Evolutionary conservation across 2,329 filamentous ascomycete species (phyloP).

Genomic region (Chaetomiaceae sp.): DNA sequence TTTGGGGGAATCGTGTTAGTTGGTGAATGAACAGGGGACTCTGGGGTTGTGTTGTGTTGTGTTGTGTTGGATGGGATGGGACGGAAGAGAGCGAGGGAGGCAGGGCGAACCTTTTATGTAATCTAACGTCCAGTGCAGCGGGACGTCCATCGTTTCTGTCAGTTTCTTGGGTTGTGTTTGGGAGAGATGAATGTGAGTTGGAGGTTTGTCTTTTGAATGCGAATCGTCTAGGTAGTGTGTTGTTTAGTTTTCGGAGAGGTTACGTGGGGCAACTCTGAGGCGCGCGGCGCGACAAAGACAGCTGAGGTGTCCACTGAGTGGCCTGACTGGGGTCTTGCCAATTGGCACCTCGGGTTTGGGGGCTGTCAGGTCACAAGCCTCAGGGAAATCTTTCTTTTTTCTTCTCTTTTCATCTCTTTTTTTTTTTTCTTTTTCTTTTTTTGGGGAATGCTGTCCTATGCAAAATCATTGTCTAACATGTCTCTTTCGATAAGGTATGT

Average conservation of each 20-base stretch:
- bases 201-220: background rate
- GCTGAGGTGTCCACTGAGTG: background rate
- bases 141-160: constrained; percentile 16
- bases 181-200: too few species aligned
- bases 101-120: constrained; percentile 10
- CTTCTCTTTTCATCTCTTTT: background rate
- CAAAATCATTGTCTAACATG: too few species aligned
- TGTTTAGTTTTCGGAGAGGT: constrained; percentile 6
- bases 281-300: background rate
- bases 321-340: background rate
- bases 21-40: too few species aligned
- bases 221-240: too few species aligned
- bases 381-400: background rate
- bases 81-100: background rate
- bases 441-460: too few species aligned
- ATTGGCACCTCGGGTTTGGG: background rate
- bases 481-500: too few species aligned
- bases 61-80: background rate
- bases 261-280: constrained; percentile 6
- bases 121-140: constrained; percentile 14
- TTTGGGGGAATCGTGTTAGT: background rate
- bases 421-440: too few species aligned
- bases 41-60: background rate
- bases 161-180: background rate
- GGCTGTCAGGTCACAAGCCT: background rate